phyloP scores from a whole-genome alignment of 345 rosid genomes.

The Salix suchowensis region DNA sequence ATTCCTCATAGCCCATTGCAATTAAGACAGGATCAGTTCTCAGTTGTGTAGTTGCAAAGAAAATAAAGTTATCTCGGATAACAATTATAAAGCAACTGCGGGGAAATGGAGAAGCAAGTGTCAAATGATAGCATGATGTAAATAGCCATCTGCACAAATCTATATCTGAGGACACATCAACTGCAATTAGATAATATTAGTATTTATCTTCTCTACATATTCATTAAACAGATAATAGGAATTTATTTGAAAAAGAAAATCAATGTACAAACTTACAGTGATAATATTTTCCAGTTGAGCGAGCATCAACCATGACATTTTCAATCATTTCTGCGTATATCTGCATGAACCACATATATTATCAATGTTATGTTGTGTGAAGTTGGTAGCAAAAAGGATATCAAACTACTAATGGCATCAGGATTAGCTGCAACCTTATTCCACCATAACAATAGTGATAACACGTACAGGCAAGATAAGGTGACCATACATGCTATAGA shows the following conservation, averaged over 20 bases:
- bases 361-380: background rate
- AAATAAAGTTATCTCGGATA: background rate
- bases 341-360: slow-evolving; percentile 35
- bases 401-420: background rate
- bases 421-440: background rate
- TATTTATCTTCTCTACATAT: too few relatives aligned
- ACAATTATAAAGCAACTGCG: background rate
- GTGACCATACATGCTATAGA: background rate
- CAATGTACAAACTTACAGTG: slow-evolving; percentile 62
- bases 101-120: background rate
- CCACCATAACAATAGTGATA: background rate
- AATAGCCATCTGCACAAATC: too few relatives aligned
- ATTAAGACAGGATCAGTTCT: background rate
- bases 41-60: background rate
- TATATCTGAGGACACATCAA: too few relatives aligned
- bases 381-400: background rate
- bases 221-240: too few relatives aligned
- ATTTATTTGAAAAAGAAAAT: background rate
- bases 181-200: too few relatives aligned
- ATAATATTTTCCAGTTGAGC: slow-evolving; percentile 95
- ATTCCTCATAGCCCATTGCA: background rate
- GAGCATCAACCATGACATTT: slow-evolving; percentile 96
- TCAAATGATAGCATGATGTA: too few relatives aligned
- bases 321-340: slow-evolving; percentile 97
- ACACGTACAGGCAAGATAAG: background rate